These are phyloP conservation scores for Lichtheimia corymbifera DNA, from an alignment of 371 early-diverging fungal genomes.

Conservation along the genomic window DNA sequence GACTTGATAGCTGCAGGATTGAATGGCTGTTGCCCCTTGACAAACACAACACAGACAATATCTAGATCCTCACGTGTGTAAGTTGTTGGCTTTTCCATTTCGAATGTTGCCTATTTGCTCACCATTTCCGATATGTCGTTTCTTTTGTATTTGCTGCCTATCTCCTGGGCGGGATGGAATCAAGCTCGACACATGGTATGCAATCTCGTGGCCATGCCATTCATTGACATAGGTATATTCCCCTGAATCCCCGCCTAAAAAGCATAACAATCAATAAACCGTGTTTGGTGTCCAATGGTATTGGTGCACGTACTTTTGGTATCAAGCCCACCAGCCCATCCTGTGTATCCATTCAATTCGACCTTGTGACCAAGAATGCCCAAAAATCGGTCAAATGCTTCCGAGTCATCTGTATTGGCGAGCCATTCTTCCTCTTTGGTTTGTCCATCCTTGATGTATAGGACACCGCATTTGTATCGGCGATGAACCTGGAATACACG, in stretches of 20 bases:
- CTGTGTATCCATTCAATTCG: slow-evolving; percentile 71
- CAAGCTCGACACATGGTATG: slow-evolving; percentile 84
- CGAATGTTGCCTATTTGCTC: slow-evolving; percentile 6
- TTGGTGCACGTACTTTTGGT: slow-evolving; percentile 59
- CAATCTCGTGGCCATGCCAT: slow-evolving; percentile 79
- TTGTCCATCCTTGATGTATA: slow-evolving; percentile 69
- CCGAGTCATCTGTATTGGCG: slow-evolving; percentile 60
- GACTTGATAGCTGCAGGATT: slow-evolving; percentile 73
- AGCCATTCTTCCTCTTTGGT: slow-evolving; percentile 79
- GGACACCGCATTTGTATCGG: slow-evolving; percentile 80
- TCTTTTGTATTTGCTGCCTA: slow-evolving; percentile 81
- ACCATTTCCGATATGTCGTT: slow-evolving; percentile 88
- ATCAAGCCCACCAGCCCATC: slow-evolving; percentile 84
- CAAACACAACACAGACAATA: slow-evolving; percentile 75
- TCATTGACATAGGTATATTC: slow-evolving; percentile 72
- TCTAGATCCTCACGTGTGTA: slow-evolving; percentile 36
- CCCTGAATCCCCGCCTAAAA: slow-evolving; percentile 72
- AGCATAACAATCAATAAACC: neutral
- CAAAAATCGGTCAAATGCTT: slow-evolving; percentile 64
- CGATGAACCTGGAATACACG: slow-evolving; percentile 54
- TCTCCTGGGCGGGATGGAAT: slow-evolving; percentile 77
- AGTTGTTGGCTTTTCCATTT: too few species aligned
- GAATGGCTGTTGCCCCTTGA: slow-evolving; percentile 66
- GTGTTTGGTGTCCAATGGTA: neutral
- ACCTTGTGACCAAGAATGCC: slow-evolving; percentile 73